Conservation (phyloP, 352 stramenopile species). For the Phytopythium montanum region DNA sequence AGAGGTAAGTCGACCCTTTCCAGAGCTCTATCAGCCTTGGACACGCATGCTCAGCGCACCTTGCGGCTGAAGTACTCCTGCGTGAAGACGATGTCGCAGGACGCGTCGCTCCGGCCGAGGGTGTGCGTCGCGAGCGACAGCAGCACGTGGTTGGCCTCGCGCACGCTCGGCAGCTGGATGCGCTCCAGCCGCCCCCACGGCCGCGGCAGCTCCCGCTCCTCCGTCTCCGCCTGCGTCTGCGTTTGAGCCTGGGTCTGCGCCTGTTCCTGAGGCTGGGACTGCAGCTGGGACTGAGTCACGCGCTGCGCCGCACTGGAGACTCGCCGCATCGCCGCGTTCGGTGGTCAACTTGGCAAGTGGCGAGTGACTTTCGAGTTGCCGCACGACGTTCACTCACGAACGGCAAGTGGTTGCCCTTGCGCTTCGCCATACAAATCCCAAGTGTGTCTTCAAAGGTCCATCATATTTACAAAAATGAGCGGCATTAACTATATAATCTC, state of each 20-base stretch:
- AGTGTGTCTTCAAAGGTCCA: neutral
- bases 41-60: slow-evolving; percentile 26
- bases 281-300: neutral
- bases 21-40: no score
- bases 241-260: neutral
- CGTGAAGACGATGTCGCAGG: slow-evolving; percentile 39
- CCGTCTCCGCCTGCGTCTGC: neutral
- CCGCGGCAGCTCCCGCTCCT: slow-evolving; percentile 9
- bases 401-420: no score
- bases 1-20: neutral
- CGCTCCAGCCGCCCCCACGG: slow-evolving; percentile 63
- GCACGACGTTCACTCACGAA: neutral
- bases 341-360: neutral
- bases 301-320: neutral
- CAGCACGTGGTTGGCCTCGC: slow-evolving; percentile 39
- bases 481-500: no score
- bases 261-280: slow-evolving; percentile 1
- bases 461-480: no score
- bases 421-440: neutral
- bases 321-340: neutral
- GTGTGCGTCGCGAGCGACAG: slow-evolving; percentile 31
- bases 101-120: slow-evolving; percentile 38
- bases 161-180: slow-evolving; percentile 20
- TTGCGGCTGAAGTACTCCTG: slow-evolving; percentile 47
- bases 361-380: no score